Evolutionary conservation across 192 early-diverging fungal genomes (phyloP).

Genomic region (Coemansia sp.): DNA sequence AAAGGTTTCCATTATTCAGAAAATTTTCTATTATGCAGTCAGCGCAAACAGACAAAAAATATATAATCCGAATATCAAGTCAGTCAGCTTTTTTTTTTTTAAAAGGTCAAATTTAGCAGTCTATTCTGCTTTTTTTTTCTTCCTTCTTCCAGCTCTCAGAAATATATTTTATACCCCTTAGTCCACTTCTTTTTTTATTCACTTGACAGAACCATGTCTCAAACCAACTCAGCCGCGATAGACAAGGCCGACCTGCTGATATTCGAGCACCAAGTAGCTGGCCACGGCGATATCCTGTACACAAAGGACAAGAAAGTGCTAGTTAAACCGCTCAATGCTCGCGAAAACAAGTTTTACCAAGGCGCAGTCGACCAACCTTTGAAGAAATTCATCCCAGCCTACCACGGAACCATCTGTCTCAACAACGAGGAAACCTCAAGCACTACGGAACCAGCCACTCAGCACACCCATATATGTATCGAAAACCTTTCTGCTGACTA

Average conservation of each 20-base stretch:
- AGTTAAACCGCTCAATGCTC: slow-evolving; percentile 65
- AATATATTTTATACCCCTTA: too few relatives aligned
- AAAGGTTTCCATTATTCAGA: too few relatives aligned
- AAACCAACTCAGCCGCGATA: neutral
- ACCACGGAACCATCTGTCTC: slow-evolving; percentile 60
- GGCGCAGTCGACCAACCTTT: slow-evolving; percentile 53
- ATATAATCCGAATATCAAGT: too few relatives aligned
- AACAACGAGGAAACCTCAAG: slow-evolving; percentile 1
- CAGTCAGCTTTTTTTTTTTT: too few relatives aligned
- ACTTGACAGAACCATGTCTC: neutral
- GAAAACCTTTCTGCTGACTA: slow-evolving; percentile 69
- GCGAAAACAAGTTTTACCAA: slow-evolving; percentile 78
- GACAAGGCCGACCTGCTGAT: slow-evolving; percentile 14
- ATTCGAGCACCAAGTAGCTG: slow-evolving; percentile 79
- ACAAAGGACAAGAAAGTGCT: slow-evolving; percentile 66
- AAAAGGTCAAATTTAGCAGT: too few relatives aligned
- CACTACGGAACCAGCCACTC: neutral
- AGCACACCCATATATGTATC: slow-evolving; percentile 54
- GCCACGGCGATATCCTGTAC: slow-evolving; percentile 69
- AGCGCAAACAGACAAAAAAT: too few relatives aligned
- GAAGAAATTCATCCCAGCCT: slow-evolving; percentile 66
- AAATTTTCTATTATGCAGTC: too few relatives aligned
- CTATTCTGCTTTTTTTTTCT: neutral
- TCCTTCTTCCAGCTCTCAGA: neutral
- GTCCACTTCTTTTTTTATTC: neutral